Evolutionary conservation across 2,329 filamentous ascomycete genomes (phyloP), one percentile per base, ranked within the genome.

Genomic region (Monilinia polystroma): DNA sequence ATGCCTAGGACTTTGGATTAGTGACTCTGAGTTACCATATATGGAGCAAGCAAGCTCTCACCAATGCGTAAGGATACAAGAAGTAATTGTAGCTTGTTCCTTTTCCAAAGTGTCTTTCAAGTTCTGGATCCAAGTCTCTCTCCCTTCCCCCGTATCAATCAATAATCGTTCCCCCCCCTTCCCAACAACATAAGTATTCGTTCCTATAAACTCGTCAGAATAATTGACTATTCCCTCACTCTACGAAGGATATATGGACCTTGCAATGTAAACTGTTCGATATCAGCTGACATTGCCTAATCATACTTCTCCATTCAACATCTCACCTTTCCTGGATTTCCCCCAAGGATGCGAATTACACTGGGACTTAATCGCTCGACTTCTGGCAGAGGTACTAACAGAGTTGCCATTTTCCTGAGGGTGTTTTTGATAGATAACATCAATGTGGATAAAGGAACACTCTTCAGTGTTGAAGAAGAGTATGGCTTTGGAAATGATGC

Each of bases 131-230:
- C 94, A 99, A 45, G 85, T 82, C 2, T 88, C 85, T 67, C 69
- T 71, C 82, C 85, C 95, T 78, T 97, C 90, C 59, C 91, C 95
- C 0, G 93, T 97, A 79, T 99, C 95, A 74, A 99, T 87, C 29
- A 99, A 85, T 67, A 98, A 83, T 12, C 95, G 88, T 8, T 80
- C 79, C 7, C 81, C 77, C 4, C 93, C 94, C 8, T 85, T 88
- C 67, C 95, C 95, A 68, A 99, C 75, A 23, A 99, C 84, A 77
- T 99, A 99, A 45, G 95, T 99, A 78, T 99, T 99, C 72, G 95
- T 97, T 69, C 93, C 89, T 78, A 90, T 86, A 14, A 90, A 79
- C 5, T 85, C 84, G 74, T 69, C 51, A 70, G 51, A 56, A 14
- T 29, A 14, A n/a, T 26, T 0, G 23, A 8, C 47, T 20, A 38